Conservation (phyloP, 2,329 filamentous ascomycete species). For the Aspergillus cejpii region DNA sequence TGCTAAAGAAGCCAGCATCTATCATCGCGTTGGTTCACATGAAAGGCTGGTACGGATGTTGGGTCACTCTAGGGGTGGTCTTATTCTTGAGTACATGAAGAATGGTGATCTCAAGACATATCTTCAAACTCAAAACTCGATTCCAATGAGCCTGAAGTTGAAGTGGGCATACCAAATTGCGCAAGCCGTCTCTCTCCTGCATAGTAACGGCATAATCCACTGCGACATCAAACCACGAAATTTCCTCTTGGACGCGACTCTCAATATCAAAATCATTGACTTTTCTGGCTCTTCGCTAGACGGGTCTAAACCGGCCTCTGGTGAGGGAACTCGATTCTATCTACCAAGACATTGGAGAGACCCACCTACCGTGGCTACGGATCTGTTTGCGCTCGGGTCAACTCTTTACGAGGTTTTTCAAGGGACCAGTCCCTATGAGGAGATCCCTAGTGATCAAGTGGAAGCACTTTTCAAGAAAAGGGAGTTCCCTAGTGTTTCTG, state of each 20-base stretch:
- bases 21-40: slow-evolving; percentile 10
- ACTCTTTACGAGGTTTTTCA: slow-evolving; percentile 18
- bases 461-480: slow-evolving; percentile 10
- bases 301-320: slow-evolving; percentile 8
- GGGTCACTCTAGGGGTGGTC: slow-evolving; percentile 11
- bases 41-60: slow-evolving; percentile 10
- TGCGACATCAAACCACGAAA: slow-evolving; percentile 39
- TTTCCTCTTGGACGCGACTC: slow-evolving; percentile 32
- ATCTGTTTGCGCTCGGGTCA: slow-evolving; percentile 20
- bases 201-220: slow-evolving; percentile 36
- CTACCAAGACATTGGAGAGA: slow-evolving; percentile 19
- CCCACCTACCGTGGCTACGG: slow-evolving; percentile 13
- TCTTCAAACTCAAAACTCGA: slow-evolving; percentile 10
- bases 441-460: slow-evolving; percentile 17
- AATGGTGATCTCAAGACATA: slow-evolving; percentile 14
- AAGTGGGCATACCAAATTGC: slow-evolving; percentile 32
- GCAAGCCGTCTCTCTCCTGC: slow-evolving; percentile 32
- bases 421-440: slow-evolving; percentile 15
- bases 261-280: slow-evolving; percentile 33
- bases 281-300: slow-evolving; percentile 15
- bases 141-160: slow-evolving; percentile 14
- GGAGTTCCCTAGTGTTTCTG: slow-evolving; percentile 16
- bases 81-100: slow-evolving; percentile 15
- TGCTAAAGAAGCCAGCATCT: slow-evolving; percentile 15
- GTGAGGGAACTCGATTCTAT: slow-evolving; percentile 14